Percentiles rank a stretch among this genome's conserved stretches.
phyloP scores from a whole-genome alignment of 768 basidiomycete genomes.

The Amanita thiersii region DNA sequence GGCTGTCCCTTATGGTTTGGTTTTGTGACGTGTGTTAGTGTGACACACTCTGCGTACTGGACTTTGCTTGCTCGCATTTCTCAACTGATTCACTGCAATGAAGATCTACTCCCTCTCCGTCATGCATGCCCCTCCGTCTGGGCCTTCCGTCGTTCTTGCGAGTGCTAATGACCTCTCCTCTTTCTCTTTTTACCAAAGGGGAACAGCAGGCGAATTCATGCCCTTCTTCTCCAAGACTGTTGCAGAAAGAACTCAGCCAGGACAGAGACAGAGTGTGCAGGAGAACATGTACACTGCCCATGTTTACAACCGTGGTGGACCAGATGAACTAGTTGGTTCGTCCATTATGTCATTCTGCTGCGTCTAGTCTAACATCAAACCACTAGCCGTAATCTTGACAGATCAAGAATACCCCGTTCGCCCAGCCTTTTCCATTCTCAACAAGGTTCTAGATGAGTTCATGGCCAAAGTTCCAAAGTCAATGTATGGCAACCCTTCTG shows the following conservation, averaged over 20 bases:
- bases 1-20: no score
- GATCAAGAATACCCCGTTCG: constrained; percentile 96
- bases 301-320: constrained; percentile 86
- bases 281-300: constrained; percentile 92
- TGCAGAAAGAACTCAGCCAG: constrained; percentile 76
- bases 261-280: constrained; percentile 88
- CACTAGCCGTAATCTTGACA: constrained; percentile 79
- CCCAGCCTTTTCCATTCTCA: constrained; percentile 90
- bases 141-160: constrained; percentile 55
- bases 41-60: no score
- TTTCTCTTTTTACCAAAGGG: constrained; percentile 91
- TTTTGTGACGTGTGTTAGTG: not conserved
- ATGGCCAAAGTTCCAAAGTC: constrained; percentile 69
- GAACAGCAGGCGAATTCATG: constrained; percentile 87
- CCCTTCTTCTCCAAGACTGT: constrained; percentile 92
- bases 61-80: no score
- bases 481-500: constrained; percentile 52
- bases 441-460: constrained; percentile 92
- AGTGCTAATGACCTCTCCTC: constrained; percentile 75
- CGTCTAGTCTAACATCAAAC: constrained; percentile 7
- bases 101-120: constrained; percentile 83
- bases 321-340: constrained; percentile 78
- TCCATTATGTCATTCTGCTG: constrained; percentile 6
- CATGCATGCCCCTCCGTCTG: constrained; percentile 56
- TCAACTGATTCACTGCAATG: constrained; percentile 34